Evolutionary conservation across 2,329 filamentous ascomycete genomes (phyloP).

Genomic region (Sarocladium oryzae): DNA sequence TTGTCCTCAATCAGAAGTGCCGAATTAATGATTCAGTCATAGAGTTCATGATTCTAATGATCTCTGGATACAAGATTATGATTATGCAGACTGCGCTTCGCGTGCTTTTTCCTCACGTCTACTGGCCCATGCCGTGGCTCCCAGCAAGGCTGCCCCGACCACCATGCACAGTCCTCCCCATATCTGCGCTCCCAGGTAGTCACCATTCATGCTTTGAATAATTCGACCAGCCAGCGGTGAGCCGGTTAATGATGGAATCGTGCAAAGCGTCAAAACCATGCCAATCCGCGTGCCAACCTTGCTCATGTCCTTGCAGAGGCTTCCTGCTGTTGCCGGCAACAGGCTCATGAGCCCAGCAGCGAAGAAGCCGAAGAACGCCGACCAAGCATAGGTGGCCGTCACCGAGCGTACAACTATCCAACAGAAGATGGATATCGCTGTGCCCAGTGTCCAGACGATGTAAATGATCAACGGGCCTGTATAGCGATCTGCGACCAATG

Average conservation of each 20-base stretch:
- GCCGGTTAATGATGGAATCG: constrained; percentile 46
- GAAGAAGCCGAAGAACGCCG: constrained; percentile 56
- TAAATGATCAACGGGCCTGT: constrained; percentile 51
- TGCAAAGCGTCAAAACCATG: constrained; percentile 53
- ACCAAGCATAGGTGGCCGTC: constrained; percentile 45
- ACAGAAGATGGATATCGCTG: constrained; percentile 37
- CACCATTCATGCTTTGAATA: constrained; percentile 34
- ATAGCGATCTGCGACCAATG: constrained; percentile 46
- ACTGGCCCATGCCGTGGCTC: neutral
- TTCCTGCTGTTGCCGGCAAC: constrained; percentile 47
- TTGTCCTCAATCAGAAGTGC: neutral
- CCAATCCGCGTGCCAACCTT: constrained; percentile 52
- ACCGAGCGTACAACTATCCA: constrained; percentile 46
- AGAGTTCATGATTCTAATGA: too few relatives aligned
- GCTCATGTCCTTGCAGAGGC: constrained; percentile 44
- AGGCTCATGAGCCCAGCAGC: constrained; percentile 59
- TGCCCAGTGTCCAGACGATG: constrained; percentile 41
- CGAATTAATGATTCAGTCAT: too few relatives aligned
- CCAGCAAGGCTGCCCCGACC: neutral
- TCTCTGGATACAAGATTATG: too few relatives aligned
- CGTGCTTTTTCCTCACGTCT: neutral
- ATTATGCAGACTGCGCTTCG: neutral
- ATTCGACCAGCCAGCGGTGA: constrained; percentile 49
- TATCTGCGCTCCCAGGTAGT: constrained; percentile 37
- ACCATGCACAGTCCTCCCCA: constrained; percentile 31